These are phyloP conservation scores for Ganoderma meredithae DNA, from an alignment of 1,284 basidiomycete genomes.

Conservation along the genomic window DNA sequence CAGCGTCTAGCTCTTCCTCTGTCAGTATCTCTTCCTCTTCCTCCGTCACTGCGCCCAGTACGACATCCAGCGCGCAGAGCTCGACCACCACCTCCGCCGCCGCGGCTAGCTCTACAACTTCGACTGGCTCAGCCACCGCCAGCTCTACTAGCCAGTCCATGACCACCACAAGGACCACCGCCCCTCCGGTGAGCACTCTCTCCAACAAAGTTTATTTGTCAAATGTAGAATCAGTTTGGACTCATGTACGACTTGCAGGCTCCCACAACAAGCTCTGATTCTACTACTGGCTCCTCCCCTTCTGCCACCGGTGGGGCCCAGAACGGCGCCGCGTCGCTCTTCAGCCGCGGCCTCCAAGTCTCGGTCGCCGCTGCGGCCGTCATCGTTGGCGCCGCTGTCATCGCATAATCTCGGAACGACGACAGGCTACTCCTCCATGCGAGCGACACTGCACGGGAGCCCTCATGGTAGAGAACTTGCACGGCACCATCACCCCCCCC, in stretches of 20 bases:
- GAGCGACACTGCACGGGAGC: too few species aligned
- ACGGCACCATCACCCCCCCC: neutral
- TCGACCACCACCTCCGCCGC: neutral
- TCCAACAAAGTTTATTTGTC: neutral
- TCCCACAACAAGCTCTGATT: neutral
- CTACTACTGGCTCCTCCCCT: neutral
- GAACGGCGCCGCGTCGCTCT: slow-evolving; percentile 27
- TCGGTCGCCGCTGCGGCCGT: slow-evolving; percentile 22
- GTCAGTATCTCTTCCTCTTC: neutral
- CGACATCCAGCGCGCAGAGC: neutral
- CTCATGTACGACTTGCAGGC: neutral
- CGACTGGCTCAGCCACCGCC: neutral
- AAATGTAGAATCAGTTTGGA: neutral
- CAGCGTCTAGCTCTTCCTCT: neutral
- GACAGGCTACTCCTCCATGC: too few species aligned
- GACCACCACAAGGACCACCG: neutral
- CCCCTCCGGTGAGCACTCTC: slow-evolving; percentile 3
- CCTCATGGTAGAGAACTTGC: neutral
- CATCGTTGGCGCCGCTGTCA: slow-evolving; percentile 24
- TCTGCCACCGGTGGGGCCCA: slow-evolving; percentile 20
- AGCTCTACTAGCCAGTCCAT: neutral
- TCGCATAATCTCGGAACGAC: slow-evolving; percentile 12
- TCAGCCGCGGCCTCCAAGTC: slow-evolving; percentile 19
- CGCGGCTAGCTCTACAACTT: too few species aligned
- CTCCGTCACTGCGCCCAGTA: neutral